phyloP scores from a whole-genome alignment of 352 stramenopile genomes.

The Phytophthora vignae region DNA sequence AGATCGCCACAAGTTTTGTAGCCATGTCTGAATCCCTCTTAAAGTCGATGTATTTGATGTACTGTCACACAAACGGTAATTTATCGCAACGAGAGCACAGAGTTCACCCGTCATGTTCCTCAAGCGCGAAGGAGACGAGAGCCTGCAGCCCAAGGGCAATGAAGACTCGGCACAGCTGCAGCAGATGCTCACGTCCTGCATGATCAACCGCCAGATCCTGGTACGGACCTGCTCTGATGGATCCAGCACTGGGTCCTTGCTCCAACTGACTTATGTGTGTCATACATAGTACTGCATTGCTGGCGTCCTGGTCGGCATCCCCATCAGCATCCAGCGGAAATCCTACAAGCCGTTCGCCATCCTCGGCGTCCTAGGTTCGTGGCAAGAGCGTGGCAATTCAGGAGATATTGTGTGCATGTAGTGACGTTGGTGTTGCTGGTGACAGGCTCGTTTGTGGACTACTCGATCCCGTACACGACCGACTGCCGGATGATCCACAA shows the following conservation, averaged over 20 bases:
- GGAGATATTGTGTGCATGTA: neutral
- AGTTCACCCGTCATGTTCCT: slow-evolving; percentile 50
- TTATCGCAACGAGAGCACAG: too few species aligned
- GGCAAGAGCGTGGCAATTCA: neutral
- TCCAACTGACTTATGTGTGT: neutral
- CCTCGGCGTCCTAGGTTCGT: slow-evolving; percentile 58
- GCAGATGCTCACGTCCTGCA: slow-evolving; percentile 88
- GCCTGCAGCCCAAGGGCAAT: slow-evolving; percentile 60
- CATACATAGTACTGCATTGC: slow-evolving; percentile 55
- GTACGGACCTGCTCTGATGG: slow-evolving; percentile 31
- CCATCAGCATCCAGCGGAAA: slow-evolving; percentile 81
- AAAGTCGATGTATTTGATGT: slow-evolving; percentile 3
- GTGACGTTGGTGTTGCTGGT: neutral
- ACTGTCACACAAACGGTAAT: neutral
- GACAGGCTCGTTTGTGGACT: slow-evolving; percentile 81
- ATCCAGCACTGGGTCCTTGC: neutral
- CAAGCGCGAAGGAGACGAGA: slow-evolving; percentile 53
- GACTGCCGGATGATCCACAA: slow-evolving; percentile 86
- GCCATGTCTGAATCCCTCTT: slow-evolving; percentile 8
- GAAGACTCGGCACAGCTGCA: slow-evolving; percentile 78
- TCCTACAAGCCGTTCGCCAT: slow-evolving; percentile 58
- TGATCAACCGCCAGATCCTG: slow-evolving; percentile 87
- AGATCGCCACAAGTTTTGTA: slow-evolving; percentile 8
- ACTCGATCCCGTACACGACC: slow-evolving; percentile 84
- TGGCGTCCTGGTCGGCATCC: slow-evolving; percentile 78